Percentiles rank a stretch among this genome's conserved stretches.
Evolutionary conservation across 2,329 filamentous ascomycete genomes (phyloP).

Genomic region (Sarocladiaceae sp.): DNA sequence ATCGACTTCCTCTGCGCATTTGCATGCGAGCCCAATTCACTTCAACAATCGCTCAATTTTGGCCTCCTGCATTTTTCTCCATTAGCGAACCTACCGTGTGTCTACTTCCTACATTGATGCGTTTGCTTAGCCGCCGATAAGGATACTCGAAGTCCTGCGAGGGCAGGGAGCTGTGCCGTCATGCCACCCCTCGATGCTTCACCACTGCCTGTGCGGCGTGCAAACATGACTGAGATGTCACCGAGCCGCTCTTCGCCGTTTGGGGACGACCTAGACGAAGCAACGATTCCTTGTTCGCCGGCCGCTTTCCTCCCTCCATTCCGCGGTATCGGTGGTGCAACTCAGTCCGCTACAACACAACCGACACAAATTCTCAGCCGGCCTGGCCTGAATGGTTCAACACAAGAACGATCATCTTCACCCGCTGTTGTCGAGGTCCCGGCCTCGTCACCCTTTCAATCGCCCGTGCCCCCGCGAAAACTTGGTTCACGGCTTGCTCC

Average conservation of each 20-base stretch:
- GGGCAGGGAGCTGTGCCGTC: neutral
- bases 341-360: slow-evolving; percentile 29
- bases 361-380: slow-evolving; percentile 43
- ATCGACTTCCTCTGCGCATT: no score
- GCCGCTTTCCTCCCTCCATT: slow-evolving; percentile 25
- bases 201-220: slow-evolving; percentile 26
- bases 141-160: neutral
- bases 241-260: slow-evolving; percentile 18
- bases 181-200: slow-evolving; percentile 17
- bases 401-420: slow-evolving; percentile 30
- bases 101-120: neutral
- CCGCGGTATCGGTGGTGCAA: neutral
- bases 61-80: no score
- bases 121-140: neutral
- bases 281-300: slow-evolving; percentile 43
- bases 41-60: no score
- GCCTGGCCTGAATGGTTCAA: slow-evolving; percentile 14
- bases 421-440: slow-evolving; percentile 67
- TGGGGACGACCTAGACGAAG: slow-evolving; percentile 35
- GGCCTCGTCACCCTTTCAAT: slow-evolving; percentile 75
- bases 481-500: slow-evolving; percentile 62
- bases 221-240: slow-evolving; percentile 22
- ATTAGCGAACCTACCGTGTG: no score
- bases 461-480: slow-evolving; percentile 22
- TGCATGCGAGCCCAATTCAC: no score